Conservation (phyloP, 2,329 filamentous ascomycete genomes). For the Dactylellina sp. region DNA sequence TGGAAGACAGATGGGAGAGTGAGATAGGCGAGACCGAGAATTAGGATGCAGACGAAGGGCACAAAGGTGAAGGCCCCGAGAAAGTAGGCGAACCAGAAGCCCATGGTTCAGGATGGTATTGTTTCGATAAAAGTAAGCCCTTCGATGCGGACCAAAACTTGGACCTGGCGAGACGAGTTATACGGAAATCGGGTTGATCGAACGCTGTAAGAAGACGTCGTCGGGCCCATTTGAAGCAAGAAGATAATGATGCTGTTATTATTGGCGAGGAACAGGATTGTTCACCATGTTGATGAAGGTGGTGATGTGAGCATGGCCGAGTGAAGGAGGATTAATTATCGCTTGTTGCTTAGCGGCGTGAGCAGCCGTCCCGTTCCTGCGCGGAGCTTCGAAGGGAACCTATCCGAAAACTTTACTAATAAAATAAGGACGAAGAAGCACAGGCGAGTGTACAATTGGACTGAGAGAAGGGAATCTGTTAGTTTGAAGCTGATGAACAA, state of each 20-base stretch:
- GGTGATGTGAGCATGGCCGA: conserved; percentile 6
- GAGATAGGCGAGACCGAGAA: conserved; percentile 76
- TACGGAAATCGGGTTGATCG: conserved; percentile 11
- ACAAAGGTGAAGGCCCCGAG: conserved; percentile 89
- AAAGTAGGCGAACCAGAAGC: conserved; percentile 80
- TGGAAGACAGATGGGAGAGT: conserved; percentile 70
- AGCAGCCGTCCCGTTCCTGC: conserved; percentile 26
- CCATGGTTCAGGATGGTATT: conserved; percentile 56
- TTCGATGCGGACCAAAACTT: background rate
- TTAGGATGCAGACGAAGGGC: conserved; percentile 74
- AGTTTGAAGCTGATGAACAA: background rate
- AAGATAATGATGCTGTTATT: conserved; percentile 2
- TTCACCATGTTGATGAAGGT: conserved; percentile 17
- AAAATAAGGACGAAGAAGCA: no score
- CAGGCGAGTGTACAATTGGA: background rate
- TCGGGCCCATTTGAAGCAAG: conserved; percentile 22
- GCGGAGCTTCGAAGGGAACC: conserved; percentile 1
- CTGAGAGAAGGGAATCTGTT: background rate
- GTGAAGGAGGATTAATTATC: conserved; percentile 22
- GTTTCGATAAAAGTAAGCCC: conserved; percentile 1
- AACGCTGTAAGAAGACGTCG: conserved; percentile 19
- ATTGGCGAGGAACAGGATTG: conserved; percentile 4
- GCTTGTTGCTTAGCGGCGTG: conserved; percentile 21
- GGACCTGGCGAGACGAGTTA: background rate
- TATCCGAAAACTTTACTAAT: no score